phyloP scores from a whole-genome alignment of 768 basidiomycete genomes.

The Punctularia strigosozonata region DNA sequence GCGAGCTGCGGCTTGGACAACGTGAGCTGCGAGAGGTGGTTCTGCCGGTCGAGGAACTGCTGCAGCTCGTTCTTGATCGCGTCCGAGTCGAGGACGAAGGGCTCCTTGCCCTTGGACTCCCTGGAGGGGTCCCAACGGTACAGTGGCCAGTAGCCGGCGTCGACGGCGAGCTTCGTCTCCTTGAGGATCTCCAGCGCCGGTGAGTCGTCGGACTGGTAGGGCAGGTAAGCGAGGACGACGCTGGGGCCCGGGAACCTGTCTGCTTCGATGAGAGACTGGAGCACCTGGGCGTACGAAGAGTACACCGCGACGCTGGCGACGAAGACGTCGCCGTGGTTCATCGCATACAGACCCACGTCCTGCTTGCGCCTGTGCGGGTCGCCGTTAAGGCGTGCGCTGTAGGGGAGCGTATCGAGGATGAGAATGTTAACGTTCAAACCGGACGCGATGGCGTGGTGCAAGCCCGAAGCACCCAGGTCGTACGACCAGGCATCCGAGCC shows the following conservation, averaged over 20 bases:
- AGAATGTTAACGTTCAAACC: slow-evolving; percentile 90
- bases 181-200: slow-evolving; percentile 86
- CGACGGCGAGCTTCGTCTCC: slow-evolving; percentile 94
- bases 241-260: slow-evolving; percentile 84
- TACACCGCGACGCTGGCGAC: slow-evolving; percentile 94
- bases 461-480: slow-evolving; percentile 88
- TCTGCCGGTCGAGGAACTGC: slow-evolving; percentile 91
- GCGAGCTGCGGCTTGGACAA: slow-evolving; percentile 73
- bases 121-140: slow-evolving; percentile 96
- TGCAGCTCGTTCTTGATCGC: slow-evolving; percentile 87
- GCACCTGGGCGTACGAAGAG: slow-evolving; percentile 88
- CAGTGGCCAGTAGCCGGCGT: slow-evolving; percentile 94
- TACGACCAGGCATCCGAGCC: slow-evolving; percentile 98
- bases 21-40: slow-evolving; percentile 90
- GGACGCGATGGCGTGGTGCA: slow-evolving; percentile 91
- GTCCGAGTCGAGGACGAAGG: slow-evolving; percentile 89
- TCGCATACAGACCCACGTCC: slow-evolving; percentile 94
- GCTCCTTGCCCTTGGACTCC: slow-evolving; percentile 62
- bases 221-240: slow-evolving; percentile 89
- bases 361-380: slow-evolving; percentile 80
- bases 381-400: slow-evolving; percentile 58
- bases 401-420: slow-evolving; percentile 87
- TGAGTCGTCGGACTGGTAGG: slow-evolving; percentile 67
- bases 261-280: slow-evolving; percentile 86
- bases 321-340: slow-evolving; percentile 96